Evolutionary conservation across 768 basidiomycete species (phyloP).

Genomic region (Austroboletus eburneus): DNA sequence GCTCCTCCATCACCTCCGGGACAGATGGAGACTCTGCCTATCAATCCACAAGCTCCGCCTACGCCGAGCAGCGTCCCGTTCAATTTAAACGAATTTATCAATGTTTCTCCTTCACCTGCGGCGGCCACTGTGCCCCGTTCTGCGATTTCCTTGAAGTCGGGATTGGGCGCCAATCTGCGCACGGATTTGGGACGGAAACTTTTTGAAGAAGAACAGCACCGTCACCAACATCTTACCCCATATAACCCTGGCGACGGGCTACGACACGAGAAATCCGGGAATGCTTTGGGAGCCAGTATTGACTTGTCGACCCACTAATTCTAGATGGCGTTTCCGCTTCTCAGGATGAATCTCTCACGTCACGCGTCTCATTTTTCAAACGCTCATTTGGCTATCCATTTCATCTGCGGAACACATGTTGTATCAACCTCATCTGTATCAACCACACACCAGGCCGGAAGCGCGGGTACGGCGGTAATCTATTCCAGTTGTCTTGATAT

Average conservation of each 20-base stretch:
- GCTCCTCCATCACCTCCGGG: slow-evolving; percentile 23
- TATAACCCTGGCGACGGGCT: slow-evolving; percentile 20
- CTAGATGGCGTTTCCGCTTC: slow-evolving; percentile 1
- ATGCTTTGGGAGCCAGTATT: slow-evolving; percentile 28
- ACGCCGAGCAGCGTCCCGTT: slow-evolving; percentile 41
- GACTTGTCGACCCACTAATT: slow-evolving; percentile 27
- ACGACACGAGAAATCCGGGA: slow-evolving; percentile 25
- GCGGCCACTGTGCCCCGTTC: slow-evolving; percentile 31
- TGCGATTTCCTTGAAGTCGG: slow-evolving; percentile 29
- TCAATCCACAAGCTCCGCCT: slow-evolving; percentile 33
- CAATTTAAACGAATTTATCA: slow-evolving; percentile 69
- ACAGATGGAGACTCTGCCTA: slow-evolving; percentile 15
- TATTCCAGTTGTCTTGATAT: slow-evolving; percentile 31
- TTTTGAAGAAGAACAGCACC: slow-evolving; percentile 67
- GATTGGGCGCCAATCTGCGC: slow-evolving; percentile 48
- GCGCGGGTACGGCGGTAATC: slow-evolving; percentile 21
- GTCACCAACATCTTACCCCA: slow-evolving; percentile 27
- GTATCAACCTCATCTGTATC: slow-evolving; percentile 35
- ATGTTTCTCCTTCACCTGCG: slow-evolving; percentile 64
- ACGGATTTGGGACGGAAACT: slow-evolving; percentile 63
- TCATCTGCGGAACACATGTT: slow-evolving; percentile 24
- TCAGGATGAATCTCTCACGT: slow-evolving; percentile 9
- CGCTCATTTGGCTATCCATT: slow-evolving; percentile 20
- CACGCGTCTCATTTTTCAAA: slow-evolving; percentile 14
- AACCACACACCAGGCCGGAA: slow-evolving; percentile 26